Evolutionary conservation across 129 eudicot species (phyloP).

Genomic region (Chrysanthemum lavandulifolium): DNA sequence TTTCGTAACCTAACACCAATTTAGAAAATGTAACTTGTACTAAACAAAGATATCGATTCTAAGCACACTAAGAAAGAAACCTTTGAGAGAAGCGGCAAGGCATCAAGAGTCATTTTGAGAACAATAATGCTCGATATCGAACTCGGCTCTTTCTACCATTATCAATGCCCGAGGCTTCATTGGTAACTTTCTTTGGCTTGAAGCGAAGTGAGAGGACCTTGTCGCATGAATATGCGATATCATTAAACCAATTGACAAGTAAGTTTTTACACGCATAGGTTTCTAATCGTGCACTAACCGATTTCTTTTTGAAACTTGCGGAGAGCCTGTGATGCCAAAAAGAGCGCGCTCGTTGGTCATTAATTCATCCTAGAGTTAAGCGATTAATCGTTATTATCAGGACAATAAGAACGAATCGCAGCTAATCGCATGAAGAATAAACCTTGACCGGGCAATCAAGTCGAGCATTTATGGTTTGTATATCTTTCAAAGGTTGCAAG

Average conservation of each 20-base stretch:
- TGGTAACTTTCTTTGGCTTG: constrained; percentile 87
- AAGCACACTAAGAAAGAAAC: constrained; percentile 21
- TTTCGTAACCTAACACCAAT: constrained; percentile 64
- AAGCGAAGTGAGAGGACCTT: constrained; percentile 96
- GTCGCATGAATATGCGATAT: constrained; percentile 36
- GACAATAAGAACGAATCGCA: constrained; percentile 14
- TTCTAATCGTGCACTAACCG: constrained; percentile 42
- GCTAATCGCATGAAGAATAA: too few relatives aligned
- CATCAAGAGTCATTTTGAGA: constrained; percentile 94
- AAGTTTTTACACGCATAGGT: neutral
- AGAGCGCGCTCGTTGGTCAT: constrained; percentile 98
- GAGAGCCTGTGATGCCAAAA: constrained; percentile 92
- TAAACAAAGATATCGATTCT: constrained; percentile 3
- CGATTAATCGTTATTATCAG: constrained; percentile 8
- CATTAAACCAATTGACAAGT: neutral
- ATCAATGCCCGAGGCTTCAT: constrained; percentile 59
- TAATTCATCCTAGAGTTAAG: constrained; percentile 73
- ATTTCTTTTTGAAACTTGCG: constrained; percentile 97
- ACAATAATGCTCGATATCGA: constrained; percentile 81
- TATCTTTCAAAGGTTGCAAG: constrained; percentile 90
- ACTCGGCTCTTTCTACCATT: constrained; percentile 78
- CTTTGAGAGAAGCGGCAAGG: constrained; percentile 90
- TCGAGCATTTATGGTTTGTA: constrained; percentile 88
- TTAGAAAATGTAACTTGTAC: constrained; percentile 2
- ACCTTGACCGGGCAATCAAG: constrained; percentile 97